Base-by-base conservation (phyloP, 23 red algal genomes). In the Gracilaria gracilis region DNA sequence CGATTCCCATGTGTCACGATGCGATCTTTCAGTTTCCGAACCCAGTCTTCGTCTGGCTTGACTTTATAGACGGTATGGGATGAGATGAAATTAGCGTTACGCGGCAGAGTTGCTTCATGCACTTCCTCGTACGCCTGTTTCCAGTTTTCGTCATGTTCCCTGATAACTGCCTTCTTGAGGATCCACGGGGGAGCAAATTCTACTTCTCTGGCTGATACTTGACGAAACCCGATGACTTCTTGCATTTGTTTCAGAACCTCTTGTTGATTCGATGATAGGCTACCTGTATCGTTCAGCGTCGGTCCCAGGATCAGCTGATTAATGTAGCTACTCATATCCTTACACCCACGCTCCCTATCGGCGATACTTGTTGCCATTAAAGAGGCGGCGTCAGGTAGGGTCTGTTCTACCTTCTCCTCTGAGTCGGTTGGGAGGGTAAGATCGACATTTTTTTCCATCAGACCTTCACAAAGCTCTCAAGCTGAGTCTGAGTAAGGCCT, bases 21-120 rank as follows among this genome's bases (percentile, higher is more conserved):
- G 25, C 48, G 14, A 4, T 19, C 76, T 17, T 84, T 67, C 12
- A 84, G 9, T 9, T 84, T 84, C 2, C 28, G 58, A 9, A 32
- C 5, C 7, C 29, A 31, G 9, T 64, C 59, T 64, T 84, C n/a
- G 8, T 84, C 33, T 17, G 5, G 1, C 31, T 81, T 67, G 1
- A 84, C 25, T 67, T 62, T 61, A 37, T n/a, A 84, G 1, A 84
- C 35, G 7, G 64, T 64, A 24, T 84, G 25, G 2, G 57, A 84
- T 9, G n/a, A 65, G 20, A 67, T 44, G 19, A 84, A 9, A 19
- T 84, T 84, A 5, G 81, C 81, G 0, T 40, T 19, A 0, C 40
- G 25, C 9, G 12, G 57, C 1, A 84, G 32, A 13, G 7, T 0
- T 21, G 24, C 17, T 40, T 84, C 57, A 19, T 5, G 32, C 0